Base-by-base conservation (phyloP, 257 asterid species). In the Petunia axillaris region DNA sequence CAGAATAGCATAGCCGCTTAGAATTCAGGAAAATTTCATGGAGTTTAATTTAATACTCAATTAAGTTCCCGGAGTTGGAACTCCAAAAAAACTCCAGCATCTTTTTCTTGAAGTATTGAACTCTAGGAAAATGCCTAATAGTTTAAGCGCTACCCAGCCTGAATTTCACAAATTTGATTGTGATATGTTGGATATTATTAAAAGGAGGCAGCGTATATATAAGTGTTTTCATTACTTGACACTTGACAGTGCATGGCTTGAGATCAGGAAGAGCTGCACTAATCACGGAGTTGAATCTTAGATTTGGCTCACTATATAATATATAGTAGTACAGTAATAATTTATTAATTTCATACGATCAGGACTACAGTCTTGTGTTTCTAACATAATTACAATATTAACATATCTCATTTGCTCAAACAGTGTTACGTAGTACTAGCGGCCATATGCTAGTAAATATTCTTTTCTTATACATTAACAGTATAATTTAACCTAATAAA, bases 241-340 rank as follows among this genome's bases (percentile, higher is more conserved):
- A 66, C 7, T 66, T 36, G 52, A 44, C 50, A 75, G 76, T 39
- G n/a, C 13, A 54, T 81, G 74, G 82, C 38, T 2, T 39, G 68
- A 52, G 15, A 52, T 52, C 57, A 14, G 7, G 13, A 68, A 50
- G 25, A 25, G 58, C 36, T 64, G 86, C 86, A 80, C 82, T 70
- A 63, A 77, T 82, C 81, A 82, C 86, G 86, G 86, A 70, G 82
- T 54, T 65, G 7, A 54, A 80, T 76, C 81, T 63, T 25, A 63
- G 64, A 79, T 74, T 54, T 77, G 65, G 53, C 80, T 77, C 35
- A 5, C 77, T 48, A 25, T 25, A 25, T 25, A 25, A 25, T 25
- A 25, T 25, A 25, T 25, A 25, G 25, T 25, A 25, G 25, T 25
- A 25, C 25, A 25, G 25, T 25, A 25, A 25, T 25, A 71, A 43